These are phyloP conservation scores for Bacterosira constricta DNA, from an alignment of 108 stramenopile species.

Conservation along the genomic window DNA sequence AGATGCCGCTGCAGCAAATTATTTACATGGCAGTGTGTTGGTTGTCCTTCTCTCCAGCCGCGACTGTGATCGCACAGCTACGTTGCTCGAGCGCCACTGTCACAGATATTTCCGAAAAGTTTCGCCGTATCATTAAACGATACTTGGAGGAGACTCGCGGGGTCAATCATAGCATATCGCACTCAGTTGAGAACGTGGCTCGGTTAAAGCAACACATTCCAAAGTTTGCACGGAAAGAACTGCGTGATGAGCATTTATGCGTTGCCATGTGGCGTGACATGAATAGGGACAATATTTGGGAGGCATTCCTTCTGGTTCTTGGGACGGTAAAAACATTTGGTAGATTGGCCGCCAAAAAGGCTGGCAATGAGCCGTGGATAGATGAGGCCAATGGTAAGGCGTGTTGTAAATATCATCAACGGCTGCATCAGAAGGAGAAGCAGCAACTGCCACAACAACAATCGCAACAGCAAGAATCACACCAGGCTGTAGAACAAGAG, in stretches of 20 bases:
- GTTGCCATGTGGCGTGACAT: not conserved
- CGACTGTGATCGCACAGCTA: conserved; percentile 1
- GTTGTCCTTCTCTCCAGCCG: not conserved
- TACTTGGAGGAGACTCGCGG: not conserved
- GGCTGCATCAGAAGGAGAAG: too few species aligned
- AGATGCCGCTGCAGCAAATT: not conserved
- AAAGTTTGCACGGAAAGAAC: not conserved
- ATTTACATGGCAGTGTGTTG: conserved; percentile 10
- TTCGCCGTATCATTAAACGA: too few species aligned
- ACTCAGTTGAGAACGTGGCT: not conserved
- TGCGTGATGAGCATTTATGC: not conserved
- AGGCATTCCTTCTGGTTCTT: not conserved
- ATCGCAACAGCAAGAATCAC: too few species aligned
- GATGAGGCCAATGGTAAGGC: too few species aligned
- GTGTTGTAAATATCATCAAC: too few species aligned
- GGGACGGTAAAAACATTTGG: too few species aligned
- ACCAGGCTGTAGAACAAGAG: too few species aligned
- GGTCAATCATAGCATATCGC: not conserved
- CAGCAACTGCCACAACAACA: too few species aligned
- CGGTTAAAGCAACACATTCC: not conserved
- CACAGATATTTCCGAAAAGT: conserved; percentile 5
- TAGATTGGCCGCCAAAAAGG: too few species aligned
- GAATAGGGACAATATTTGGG: conserved; percentile 4
- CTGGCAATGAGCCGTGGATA: too few species aligned
- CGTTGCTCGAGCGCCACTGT: conserved; percentile 9